Evolutionary conservation across 108 stramenopile species (phyloP).

Genomic region (Nannochloropsis salina): DNA sequence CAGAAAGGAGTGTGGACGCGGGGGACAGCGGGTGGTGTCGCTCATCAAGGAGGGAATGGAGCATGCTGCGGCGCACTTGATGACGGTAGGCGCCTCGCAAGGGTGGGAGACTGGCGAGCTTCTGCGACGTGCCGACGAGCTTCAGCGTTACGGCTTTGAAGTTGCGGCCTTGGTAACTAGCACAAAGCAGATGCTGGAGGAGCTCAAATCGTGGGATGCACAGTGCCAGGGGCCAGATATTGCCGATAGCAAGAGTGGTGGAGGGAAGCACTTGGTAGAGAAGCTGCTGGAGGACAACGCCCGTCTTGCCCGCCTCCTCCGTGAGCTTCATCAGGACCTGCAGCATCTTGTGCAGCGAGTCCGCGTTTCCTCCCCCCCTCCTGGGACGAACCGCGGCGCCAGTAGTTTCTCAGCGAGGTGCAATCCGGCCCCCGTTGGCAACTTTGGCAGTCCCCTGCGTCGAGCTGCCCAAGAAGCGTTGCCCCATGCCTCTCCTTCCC

Average conservation of each 20-base stretch:
- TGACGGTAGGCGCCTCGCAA: background rate
- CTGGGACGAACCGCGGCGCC: background rate
- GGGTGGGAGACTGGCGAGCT: constrained; percentile 12
- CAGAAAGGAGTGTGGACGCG: background rate
- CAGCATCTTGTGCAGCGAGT: background rate
- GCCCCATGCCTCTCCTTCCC: background rate
- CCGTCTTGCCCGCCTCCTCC: background rate
- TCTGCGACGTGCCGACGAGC: background rate
- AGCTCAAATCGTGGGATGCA: too few species aligned
- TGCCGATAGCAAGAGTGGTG: background rate
- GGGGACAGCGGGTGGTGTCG: background rate
- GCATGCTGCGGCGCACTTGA: constrained; percentile 16
- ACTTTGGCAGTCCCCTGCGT: background rate
- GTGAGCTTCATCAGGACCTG: constrained; percentile 11
- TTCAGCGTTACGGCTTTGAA: background rate
- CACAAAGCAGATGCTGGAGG: background rate
- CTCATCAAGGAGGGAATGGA: constrained; percentile 17
- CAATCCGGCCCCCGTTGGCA: background rate
- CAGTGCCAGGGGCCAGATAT: too few species aligned
- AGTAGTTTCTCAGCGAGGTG: background rate
- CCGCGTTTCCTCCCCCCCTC: background rate
- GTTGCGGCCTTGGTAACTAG: background rate
- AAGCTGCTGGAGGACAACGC: background rate
- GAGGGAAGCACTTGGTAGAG: background rate
- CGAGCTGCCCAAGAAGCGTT: background rate